phyloP scores from a whole-genome alignment of 2,329 filamentous ascomycete species.

The Aspergillus pseudotamarii region DNA sequence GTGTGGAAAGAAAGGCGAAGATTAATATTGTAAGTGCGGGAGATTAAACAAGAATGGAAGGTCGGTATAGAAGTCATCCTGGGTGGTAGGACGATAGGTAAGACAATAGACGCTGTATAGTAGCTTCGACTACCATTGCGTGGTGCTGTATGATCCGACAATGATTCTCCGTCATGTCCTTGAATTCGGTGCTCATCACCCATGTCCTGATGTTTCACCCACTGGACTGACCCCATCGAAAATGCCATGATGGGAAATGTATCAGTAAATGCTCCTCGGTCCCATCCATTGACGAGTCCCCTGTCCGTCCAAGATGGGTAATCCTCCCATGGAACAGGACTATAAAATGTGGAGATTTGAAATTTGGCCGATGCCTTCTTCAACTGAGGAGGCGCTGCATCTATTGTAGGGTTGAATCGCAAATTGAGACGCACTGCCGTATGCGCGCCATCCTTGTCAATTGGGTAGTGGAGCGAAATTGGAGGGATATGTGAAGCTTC shows the following conservation, averaged over 20 bases:
- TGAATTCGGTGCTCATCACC: no score
- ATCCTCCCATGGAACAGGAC: background rate
- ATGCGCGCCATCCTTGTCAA: background rate
- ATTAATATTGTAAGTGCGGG: background rate
- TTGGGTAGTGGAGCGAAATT: background rate
- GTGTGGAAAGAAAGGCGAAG: background rate
- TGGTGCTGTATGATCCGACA: background rate
- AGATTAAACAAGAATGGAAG: background rate
- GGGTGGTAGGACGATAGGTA: background rate
- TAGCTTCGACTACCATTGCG: background rate
- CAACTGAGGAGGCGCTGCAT: background rate
- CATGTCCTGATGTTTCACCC: background rate
- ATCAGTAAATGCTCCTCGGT: background rate
- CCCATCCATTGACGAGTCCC: background rate
- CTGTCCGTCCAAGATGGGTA: background rate
- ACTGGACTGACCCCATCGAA: background rate
- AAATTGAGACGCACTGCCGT: background rate
- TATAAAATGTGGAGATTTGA: background rate
- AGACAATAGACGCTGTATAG: background rate
- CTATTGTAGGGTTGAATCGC: background rate
- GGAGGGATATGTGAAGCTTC: background rate
- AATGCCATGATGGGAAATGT: background rate
- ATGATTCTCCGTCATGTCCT: no score
- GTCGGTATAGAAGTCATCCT: background rate
- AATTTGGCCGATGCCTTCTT: background rate